Evolutionary conservation across 192 early-diverging fungal genomes (phyloP).

Genomic region (Coemansia sp.): DNA sequence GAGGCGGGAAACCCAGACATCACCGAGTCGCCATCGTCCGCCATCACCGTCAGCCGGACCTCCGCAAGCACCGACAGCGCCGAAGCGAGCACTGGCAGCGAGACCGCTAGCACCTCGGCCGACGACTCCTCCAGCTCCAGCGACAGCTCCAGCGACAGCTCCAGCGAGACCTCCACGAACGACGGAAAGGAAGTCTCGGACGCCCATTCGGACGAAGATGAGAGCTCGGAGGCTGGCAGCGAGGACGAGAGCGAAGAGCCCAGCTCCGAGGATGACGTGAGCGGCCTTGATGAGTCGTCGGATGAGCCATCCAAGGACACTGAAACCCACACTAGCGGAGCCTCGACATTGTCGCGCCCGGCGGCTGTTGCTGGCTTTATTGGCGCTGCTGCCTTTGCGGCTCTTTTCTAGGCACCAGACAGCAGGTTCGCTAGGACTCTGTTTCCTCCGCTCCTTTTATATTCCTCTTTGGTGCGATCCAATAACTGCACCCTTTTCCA

Average conservation of each 20-base stretch:
- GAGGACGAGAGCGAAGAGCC: constrained; percentile 11
- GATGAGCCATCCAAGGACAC: constrained; percentile 19
- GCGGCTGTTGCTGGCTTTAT: constrained; percentile 22
- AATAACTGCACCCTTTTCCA: no score
- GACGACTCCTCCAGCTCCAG: neutral
- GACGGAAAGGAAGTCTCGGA: neutral
- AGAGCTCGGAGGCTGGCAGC: neutral
- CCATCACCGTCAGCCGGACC: constrained; percentile 3
- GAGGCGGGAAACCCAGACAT: constrained; percentile 23
- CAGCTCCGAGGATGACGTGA: constrained; percentile 7
- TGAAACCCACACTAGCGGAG: constrained; percentile 16
- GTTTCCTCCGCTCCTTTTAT: no score
- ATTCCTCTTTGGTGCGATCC: no score
- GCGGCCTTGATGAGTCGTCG: neutral
- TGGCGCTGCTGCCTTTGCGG: constrained; percentile 27
- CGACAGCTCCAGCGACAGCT: neutral
- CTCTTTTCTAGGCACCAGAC: constrained; percentile 28
- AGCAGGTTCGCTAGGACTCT: no score
- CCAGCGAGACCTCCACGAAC: neutral
- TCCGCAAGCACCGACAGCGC: neutral
- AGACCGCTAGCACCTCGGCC: neutral
- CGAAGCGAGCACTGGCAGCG: neutral
- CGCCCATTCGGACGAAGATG: constrained; percentile 4
- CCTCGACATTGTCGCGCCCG: constrained; percentile 10
- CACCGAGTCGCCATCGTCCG: constrained; percentile 10